Evolutionary conservation across 2,329 filamentous ascomycete genomes (phyloP), one percentile per base, ranked within the genome.

Genomic region (Colletotrichum musae): DNA sequence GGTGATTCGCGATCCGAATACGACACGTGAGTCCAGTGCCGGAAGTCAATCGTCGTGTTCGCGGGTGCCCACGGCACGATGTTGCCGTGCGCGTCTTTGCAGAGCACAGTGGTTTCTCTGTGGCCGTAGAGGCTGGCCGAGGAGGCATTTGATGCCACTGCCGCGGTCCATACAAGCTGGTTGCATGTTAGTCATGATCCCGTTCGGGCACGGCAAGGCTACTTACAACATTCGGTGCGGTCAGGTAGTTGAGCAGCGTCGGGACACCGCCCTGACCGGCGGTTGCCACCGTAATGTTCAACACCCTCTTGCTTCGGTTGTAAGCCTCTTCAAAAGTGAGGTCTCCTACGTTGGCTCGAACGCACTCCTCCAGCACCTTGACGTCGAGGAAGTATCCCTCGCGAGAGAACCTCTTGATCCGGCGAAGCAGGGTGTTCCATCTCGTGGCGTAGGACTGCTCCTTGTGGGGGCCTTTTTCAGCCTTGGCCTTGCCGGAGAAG

Each of bases 281-380:
- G 1, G 92, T 93, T 0, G 93, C 93, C 24, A 98, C 91, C 0
- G 94, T 97, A 72, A 98, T 98, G 77, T 98, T 98, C 73, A 98
- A 83, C 4, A 97, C 91, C 58, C 94, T 87, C 77, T 96, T 96
- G 47, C 94, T 97, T 70, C 90, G 89, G 59, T 91, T 88, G 76
- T 95, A 97, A 0, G 95, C 95, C 81, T 98, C 95, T 79, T 97
- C 94, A 76, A 98, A 98, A 0, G 95, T 98, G 71, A 97, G 78
- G 75, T 97, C 93, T 10, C 94, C 95, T 15, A 97, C 91, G 73
- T 97, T 97, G 15, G 91, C 90, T 66, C 92, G 88, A 15, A 98
- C 92, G 73, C 94, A 95, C 68, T 95, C 89, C 77, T 97, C 94
- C 53, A 98, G 82, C 10, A 97, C 91, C 48, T 87, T 89, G 4